phyloP scores from a whole-genome alignment of 139 green algal genomes.

The Chlorella vulgaris region DNA sequence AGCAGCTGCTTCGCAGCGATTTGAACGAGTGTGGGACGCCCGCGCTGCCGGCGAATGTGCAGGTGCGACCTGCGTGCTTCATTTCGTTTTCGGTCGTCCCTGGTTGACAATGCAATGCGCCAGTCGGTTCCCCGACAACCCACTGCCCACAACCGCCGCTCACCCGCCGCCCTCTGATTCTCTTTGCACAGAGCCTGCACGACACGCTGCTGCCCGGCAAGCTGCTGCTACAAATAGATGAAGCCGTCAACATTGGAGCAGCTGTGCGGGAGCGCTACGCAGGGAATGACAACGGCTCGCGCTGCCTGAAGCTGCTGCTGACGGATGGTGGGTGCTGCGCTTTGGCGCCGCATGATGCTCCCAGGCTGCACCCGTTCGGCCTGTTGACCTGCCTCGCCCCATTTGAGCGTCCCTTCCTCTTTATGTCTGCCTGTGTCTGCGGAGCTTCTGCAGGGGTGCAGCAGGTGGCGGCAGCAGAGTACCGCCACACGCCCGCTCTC shows the following conservation, averaged over 20 bases:
- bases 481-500: slow-evolving; percentile 38
- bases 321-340: slow-evolving; percentile 67
- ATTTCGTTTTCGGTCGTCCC: neutral
- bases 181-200: slow-evolving; percentile 64
- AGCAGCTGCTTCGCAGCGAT: slow-evolving; percentile 11
- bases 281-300: slow-evolving; percentile 51
- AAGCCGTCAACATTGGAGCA: slow-evolving; percentile 70
- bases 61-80: neutral
- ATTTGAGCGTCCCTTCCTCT: too few species aligned
- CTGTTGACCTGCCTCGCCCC: too few species aligned
- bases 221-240: slow-evolving; percentile 77
- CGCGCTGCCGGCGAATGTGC: neutral
- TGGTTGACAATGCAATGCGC: too few species aligned
- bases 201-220: slow-evolving; percentile 54
- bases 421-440: too few species aligned
- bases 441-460: slow-evolving; percentile 43
- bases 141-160: too few species aligned
- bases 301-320: slow-evolving; percentile 73
- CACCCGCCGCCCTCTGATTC: too few species aligned
- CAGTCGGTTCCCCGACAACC: too few species aligned
- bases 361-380: neutral
- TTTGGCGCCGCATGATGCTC: too few species aligned
- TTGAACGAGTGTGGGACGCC: slow-evolving; percentile 10
- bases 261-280: slow-evolving; percentile 61
- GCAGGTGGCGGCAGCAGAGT: slow-evolving; percentile 56